Evolutionary conservation across 2,329 filamentous ascomycete genomes (phyloP).

Genomic region (Penicillium thymicola): DNA sequence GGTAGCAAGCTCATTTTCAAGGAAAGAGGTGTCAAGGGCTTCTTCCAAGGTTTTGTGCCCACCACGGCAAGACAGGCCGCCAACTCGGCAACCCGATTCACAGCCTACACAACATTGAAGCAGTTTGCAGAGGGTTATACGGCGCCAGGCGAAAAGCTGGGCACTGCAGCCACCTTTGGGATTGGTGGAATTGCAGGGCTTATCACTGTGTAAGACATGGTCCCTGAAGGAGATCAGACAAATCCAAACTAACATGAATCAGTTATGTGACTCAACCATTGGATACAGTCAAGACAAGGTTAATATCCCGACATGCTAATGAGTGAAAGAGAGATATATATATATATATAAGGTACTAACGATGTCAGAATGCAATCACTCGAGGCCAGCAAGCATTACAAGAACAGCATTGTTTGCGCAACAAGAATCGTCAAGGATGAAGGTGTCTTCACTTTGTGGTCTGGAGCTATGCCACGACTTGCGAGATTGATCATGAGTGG

Average conservation of each 20-base stretch:
- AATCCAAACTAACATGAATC: neutral
- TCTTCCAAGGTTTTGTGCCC: slow-evolving; percentile 95
- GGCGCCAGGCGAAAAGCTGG: slow-evolving; percentile 90
- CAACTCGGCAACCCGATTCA: slow-evolving; percentile 89
- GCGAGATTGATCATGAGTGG: slow-evolving; percentile 84
- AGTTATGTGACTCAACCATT: slow-evolving; percentile 63
- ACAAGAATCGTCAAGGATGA: slow-evolving; percentile 82
- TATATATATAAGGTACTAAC: slow-evolving; percentile 11
- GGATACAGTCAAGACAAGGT: slow-evolving; percentile 89
- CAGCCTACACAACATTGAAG: slow-evolving; percentile 83
- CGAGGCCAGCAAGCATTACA: slow-evolving; percentile 75
- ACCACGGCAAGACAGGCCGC: slow-evolving; percentile 93
- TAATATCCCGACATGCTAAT: slow-evolving; percentile 3
- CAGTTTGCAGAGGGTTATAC: slow-evolving; percentile 91
- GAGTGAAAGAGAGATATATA: too few species aligned
- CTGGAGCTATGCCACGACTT: slow-evolving; percentile 80
- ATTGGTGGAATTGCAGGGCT: slow-evolving; percentile 85
- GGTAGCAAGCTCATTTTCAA: slow-evolving; percentile 81
- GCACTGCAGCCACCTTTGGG: slow-evolving; percentile 80
- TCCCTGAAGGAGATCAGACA: neutral
- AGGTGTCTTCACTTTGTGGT: slow-evolving; percentile 88
- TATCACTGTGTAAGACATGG: slow-evolving; percentile 70
- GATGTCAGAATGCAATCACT: slow-evolving; percentile 82
- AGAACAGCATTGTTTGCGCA: slow-evolving; percentile 82
- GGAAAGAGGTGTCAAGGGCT: slow-evolving; percentile 83